Base-by-base conservation (phyloP, 2,329 filamentous ascomycete species). In the Monosporascus sp. region DNA sequence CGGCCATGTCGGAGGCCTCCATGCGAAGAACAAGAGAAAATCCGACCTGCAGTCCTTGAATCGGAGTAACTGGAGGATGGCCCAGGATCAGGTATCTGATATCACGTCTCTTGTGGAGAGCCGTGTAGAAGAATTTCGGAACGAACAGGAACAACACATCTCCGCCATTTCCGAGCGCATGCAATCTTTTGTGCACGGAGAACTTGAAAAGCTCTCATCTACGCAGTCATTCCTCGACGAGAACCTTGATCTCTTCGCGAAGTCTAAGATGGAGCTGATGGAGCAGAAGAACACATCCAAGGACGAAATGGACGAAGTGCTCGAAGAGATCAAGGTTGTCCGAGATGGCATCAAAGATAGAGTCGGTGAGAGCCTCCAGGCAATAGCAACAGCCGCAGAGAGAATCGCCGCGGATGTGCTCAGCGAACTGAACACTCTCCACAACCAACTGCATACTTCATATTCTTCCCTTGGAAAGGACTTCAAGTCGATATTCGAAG, bases 251-350 rank as follows among this genome's bases (percentile, higher is more conserved):
- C 78, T 79, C 0, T 91, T 96, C 61, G 78, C 84, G 40, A 76
- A 79, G 19, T 89, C 88, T 0, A 85, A 87, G 68, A 76, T 78
- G 49, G 82, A 88, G 60, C 80, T 95, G 17, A 79, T 88, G 26
- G 76, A 82, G 43, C 85, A 88, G 63, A 88, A 85, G 52, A 76
- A 80, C 24, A 77, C 80, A 57, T 87, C 91, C 3, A 90, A 88
- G 64, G 85, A 92, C 48, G 88, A 92, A 53, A 91, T 97, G 89
- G 92, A 97, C 63, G 77, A 83, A n/a, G 87, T 96, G 2, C 78
- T 99, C 9, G 90, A 94, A 64, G 93, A 96, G 67, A 96, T 97
- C 68, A 92, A 92, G 67, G 84, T 83, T n/a, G 79, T 97, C 24
- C 84, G 93, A 22, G 89, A 96, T 68, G 86, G 90, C 51, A 90